Conservation (phyloP, 176 grass and related monocot species). For the Carex cristatella region DNA sequence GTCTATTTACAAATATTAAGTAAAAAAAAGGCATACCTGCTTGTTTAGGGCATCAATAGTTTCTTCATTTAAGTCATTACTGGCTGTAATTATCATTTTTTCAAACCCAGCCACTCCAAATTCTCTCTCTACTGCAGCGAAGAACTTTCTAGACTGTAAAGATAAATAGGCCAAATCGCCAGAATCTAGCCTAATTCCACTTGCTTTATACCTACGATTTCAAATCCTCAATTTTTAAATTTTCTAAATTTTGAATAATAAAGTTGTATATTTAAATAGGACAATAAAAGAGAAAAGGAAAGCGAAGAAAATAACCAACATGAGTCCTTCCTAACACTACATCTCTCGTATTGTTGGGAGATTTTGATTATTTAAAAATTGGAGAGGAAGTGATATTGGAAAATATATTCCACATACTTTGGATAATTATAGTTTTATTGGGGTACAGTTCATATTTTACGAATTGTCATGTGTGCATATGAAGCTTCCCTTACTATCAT, state of each 20-base stretch:
- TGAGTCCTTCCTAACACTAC: background rate
- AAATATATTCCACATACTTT: background rate
- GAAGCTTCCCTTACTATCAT: background rate
- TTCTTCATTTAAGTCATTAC: constrained; percentile 98
- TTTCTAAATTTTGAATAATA: background rate
- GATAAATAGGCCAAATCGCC: constrained; percentile 93
- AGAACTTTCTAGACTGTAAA: constrained; percentile 60
- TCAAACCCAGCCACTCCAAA: constrained; percentile 63
- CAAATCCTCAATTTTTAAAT: background rate
- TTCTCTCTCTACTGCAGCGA: constrained; percentile 63
- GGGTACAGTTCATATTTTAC: background rate
- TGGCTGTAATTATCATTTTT: constrained; percentile 72
- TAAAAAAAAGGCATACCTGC: constrained; percentile 45
- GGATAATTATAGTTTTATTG: background rate
- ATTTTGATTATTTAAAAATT: background rate
- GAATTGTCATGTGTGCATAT: background rate
- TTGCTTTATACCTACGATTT: constrained; percentile 69
- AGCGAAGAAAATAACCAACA: background rate
- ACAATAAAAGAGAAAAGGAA: too few species aligned
- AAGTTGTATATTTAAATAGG: too few species aligned
- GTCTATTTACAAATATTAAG: background rate
- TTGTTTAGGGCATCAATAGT: constrained; percentile 99
- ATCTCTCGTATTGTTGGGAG: background rate
- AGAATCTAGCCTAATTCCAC: constrained; percentile 89
- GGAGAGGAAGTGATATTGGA: background rate